phyloP scores from a whole-genome alignment of 768 basidiomycete genomes.

The Lactarius evosmus region DNA sequence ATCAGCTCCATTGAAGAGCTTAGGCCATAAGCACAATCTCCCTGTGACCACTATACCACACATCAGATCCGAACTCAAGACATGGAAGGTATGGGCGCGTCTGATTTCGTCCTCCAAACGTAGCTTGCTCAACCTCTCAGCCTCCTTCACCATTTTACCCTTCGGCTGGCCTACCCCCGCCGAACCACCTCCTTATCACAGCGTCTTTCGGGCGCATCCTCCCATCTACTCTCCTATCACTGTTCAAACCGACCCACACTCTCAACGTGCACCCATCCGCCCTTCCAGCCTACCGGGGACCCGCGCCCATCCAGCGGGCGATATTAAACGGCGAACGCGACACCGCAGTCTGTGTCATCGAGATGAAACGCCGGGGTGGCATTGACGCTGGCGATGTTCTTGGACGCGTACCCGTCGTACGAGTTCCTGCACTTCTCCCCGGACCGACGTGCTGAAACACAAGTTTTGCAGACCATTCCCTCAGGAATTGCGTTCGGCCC shows the following conservation, averaged over 20 bases:
- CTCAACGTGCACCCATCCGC: slow-evolving; percentile 91
- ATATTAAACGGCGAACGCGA: slow-evolving; percentile 62
- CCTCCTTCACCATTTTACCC: slow-evolving; percentile 41
- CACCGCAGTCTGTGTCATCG: slow-evolving; percentile 79
- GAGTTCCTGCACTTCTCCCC: background rate
- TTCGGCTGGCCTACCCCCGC: slow-evolving; percentile 25
- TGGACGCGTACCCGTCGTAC: slow-evolving; percentile 52
- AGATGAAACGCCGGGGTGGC: slow-evolving; percentile 58
- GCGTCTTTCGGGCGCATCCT: slow-evolving; percentile 92
- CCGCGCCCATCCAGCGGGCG: slow-evolving; percentile 85
- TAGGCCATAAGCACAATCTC: slow-evolving; percentile 53
- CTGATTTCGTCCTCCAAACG: background rate
- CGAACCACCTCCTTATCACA: slow-evolving; percentile 66
- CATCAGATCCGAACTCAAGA: slow-evolving; percentile 54
- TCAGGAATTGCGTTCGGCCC: slow-evolving; percentile 48
- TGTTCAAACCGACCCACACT: slow-evolving; percentile 55
- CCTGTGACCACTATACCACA: slow-evolving; percentile 61
- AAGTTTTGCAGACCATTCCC: slow-evolving; percentile 47
- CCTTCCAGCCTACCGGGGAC: slow-evolving; percentile 82
- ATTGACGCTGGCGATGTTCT: slow-evolving; percentile 80
- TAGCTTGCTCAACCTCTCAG: slow-evolving; percentile 34
- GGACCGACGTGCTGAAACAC: background rate
- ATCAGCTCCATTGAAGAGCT: slow-evolving; percentile 65
- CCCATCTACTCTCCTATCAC: slow-evolving; percentile 52
- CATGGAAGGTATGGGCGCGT: slow-evolving; percentile 52